Percentiles rank a stretch among this genome's conserved stretches.
phyloP scores from a whole-genome alignment of 2,329 filamentous ascomycete species.

The Dothideomycetidae sp. region DNA sequence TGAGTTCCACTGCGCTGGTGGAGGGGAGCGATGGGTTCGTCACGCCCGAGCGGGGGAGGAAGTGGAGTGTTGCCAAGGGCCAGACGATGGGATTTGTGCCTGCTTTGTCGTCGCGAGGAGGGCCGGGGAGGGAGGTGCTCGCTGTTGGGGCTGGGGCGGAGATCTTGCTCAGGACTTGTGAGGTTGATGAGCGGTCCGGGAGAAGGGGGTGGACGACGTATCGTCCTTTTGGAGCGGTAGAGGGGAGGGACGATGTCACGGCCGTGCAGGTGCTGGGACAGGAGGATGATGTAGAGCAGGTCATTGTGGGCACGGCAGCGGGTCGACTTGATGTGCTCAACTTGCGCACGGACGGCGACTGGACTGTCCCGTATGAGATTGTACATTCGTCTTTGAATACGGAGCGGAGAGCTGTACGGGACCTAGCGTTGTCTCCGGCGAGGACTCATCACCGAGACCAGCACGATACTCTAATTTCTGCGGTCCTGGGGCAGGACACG shows the following conservation, averaged over 20 bases:
- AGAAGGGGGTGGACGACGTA: slow-evolving; percentile 35
- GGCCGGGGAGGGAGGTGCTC: slow-evolving; percentile 40
- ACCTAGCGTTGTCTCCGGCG: too few relatives aligned
- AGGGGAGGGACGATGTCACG: slow-evolving; percentile 46
- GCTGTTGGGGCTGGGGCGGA: slow-evolving; percentile 48
- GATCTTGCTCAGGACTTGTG: slow-evolving; percentile 36
- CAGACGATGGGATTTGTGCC: slow-evolving; percentile 48
- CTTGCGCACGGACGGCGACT: slow-evolving; percentile 12
- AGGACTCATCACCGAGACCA: not conserved
- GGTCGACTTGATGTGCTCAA: slow-evolving; percentile 33
- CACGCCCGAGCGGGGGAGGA: slow-evolving; percentile 15
- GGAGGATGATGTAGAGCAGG: slow-evolving; percentile 22
- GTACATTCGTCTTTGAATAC: slow-evolving; percentile 2
- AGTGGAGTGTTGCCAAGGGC: slow-evolving; percentile 29
- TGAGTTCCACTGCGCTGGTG: not conserved
- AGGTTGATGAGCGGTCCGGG: not conserved
- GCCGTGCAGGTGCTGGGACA: slow-evolving; percentile 37
- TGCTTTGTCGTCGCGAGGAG: slow-evolving; percentile 43
- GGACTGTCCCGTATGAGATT: slow-evolving; percentile 6
- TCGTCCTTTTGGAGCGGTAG: slow-evolving; percentile 34
- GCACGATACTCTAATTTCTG: not conserved
- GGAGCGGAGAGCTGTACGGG: not conserved
- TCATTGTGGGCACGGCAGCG: slow-evolving; percentile 43
- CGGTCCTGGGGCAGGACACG: not conserved
- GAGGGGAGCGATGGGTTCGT: slow-evolving; percentile 1